These are phyloP conservation scores for Teratosphaeria nubilosa DNA, from an alignment of 2,329 filamentous ascomycete species.

Conservation along the genomic window DNA sequence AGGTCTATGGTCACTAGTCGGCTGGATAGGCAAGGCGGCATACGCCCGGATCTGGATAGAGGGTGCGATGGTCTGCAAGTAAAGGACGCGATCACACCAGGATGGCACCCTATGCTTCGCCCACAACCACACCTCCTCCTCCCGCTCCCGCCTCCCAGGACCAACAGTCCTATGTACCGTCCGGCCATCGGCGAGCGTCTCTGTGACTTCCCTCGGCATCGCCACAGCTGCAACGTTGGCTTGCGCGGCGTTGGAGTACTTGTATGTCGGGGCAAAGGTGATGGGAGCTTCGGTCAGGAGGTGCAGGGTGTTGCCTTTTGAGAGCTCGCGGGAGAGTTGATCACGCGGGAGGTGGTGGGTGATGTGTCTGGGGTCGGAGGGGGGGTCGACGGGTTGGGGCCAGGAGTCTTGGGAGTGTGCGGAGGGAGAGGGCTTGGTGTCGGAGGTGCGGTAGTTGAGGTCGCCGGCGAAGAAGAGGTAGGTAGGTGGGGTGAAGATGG, in stretches of 20 bases:
- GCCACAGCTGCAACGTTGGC: constrained; percentile 14
- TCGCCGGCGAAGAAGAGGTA: constrained; percentile 85
- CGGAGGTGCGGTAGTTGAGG: constrained; percentile 84
- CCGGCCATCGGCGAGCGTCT: constrained; percentile 4
- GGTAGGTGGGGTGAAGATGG: constrained; percentile 61
- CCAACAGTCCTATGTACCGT: not conserved
- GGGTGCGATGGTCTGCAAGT: constrained; percentile 39
- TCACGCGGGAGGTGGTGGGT: constrained; percentile 60
- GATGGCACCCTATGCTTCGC: constrained; percentile 75
- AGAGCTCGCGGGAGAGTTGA: constrained; percentile 66
- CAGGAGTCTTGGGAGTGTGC: constrained; percentile 48
- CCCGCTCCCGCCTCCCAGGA: constrained; percentile 2
- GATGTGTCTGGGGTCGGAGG: constrained; percentile 51
- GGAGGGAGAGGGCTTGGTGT: constrained; percentile 47
- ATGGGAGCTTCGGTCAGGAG: constrained; percentile 66
- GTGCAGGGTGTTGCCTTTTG: constrained; percentile 62
- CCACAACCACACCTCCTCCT: constrained; percentile 40
- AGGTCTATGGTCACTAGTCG: constrained; percentile 79
- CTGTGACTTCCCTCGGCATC: constrained; percentile 10
- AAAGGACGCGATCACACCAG: constrained; percentile 90
- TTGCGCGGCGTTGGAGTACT: constrained; percentile 51
- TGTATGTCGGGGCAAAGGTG: constrained; percentile 85
- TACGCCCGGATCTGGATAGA: constrained; percentile 53
- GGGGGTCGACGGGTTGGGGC: constrained; percentile 48
- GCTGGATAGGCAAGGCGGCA: constrained; percentile 63